These are phyloP conservation scores for Babesia gibsoni DNA, from an alignment of 169 alveolate genomes.

Conservation along the genomic window DNA sequence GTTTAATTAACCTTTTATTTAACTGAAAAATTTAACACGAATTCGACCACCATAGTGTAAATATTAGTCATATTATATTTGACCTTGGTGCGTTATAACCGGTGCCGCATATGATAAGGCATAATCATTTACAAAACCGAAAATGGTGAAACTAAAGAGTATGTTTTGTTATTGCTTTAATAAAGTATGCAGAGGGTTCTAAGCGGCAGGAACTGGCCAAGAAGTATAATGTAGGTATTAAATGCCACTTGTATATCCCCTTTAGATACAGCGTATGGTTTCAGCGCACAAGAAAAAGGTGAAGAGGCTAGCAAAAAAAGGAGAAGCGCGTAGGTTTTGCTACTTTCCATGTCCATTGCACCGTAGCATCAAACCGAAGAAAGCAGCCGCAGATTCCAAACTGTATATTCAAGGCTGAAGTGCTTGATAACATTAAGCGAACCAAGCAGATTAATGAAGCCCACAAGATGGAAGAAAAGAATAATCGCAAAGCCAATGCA, in stretches of 20 bases:
- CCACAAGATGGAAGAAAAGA: constrained; percentile 15
- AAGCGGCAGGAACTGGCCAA: constrained; percentile 63
- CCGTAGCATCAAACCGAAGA: constrained; percentile 10
- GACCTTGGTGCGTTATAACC: background rate
- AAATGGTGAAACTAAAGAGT: constrained; percentile 66
- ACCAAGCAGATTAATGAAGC: constrained; percentile 47
- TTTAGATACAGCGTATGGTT: constrained; percentile 61
- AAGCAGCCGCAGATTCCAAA: constrained; percentile 65
- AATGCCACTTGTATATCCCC: background rate
- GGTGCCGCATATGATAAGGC: background rate
- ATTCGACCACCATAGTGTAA: background rate
- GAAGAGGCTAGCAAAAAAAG: constrained; percentile 39
- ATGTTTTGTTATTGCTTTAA: background rate
- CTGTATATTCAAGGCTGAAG: constrained; percentile 59
- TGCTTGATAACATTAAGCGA: constrained; percentile 51
- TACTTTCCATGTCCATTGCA: background rate
- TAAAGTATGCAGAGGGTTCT: constrained; percentile 42
- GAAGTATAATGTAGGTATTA: constrained; percentile 55
- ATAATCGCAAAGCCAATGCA: background rate
- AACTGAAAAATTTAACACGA: background rate
- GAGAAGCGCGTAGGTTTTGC: constrained; percentile 21
- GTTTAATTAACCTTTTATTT: background rate
- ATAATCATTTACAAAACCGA: background rate
- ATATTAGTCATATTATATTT: background rate
- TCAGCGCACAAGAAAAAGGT: constrained; percentile 63